phyloP scores from a whole-genome alignment of 805 yeast species.

The Candida fluviatilis region DNA sequence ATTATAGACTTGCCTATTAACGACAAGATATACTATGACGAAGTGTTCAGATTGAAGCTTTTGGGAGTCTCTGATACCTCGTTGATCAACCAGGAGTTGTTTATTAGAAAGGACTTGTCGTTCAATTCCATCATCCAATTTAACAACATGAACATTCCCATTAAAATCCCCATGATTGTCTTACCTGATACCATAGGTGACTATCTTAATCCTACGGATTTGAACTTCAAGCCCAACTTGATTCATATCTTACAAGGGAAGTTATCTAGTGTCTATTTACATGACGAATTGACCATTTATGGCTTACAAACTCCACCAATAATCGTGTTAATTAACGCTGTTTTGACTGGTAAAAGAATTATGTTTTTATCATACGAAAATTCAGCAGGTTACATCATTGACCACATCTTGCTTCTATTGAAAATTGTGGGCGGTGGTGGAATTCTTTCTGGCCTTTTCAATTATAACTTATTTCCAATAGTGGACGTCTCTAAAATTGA shows the following conservation, averaged over 20 bases:
- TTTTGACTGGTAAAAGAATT: slow-evolving; percentile 37
- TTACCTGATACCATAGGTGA: slow-evolving; percentile 43
- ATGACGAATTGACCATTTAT: slow-evolving; percentile 48
- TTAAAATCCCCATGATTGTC: slow-evolving; percentile 37
- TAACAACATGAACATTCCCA: slow-evolving; percentile 40
- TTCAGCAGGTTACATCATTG: slow-evolving; percentile 39
- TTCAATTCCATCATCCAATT: slow-evolving; percentile 37
- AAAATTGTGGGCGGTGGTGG: slow-evolving; percentile 42
- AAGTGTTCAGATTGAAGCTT: slow-evolving; percentile 30
- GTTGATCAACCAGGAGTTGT: slow-evolving; percentile 27
- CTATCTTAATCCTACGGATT: slow-evolving; percentile 42
- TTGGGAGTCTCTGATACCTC: slow-evolving; percentile 22
- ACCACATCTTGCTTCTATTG: slow-evolving; percentile 34
- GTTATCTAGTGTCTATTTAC: slow-evolving; percentile 29
- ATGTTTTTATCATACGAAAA: slow-evolving; percentile 38
- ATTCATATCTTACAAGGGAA: slow-evolving; percentile 32
- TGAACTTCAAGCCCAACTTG: slow-evolving; percentile 36
- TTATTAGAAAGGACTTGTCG: slow-evolving; percentile 40
- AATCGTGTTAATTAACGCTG: slow-evolving; percentile 31
- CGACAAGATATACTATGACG: slow-evolving; percentile 39
- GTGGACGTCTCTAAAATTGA: slow-evolving; percentile 59
- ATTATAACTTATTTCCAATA: slow-evolving; percentile 50
- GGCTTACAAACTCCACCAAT: slow-evolving; percentile 51
- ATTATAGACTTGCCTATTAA: slow-evolving; percentile 39
- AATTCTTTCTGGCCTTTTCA: slow-evolving; percentile 36